Percentiles rank a stretch among this genome's conserved stretches.
Conservation (phyloP, 148 eudicot genomes). For the Gaultheria prostrata region DNA sequence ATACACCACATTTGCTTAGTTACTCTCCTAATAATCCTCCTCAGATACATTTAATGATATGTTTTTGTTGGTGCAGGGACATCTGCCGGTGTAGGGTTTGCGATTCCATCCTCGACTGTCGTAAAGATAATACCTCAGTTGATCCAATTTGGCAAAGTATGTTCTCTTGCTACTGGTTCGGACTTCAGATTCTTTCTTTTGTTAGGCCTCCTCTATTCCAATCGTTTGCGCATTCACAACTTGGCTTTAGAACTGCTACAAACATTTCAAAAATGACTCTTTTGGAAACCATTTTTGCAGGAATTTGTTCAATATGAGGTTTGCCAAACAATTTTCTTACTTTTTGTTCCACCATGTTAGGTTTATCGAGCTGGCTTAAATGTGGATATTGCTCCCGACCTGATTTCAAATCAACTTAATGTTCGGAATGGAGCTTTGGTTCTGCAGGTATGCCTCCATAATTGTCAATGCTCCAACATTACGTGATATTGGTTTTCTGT, state of each 20-base stretch:
- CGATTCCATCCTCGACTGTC: slow-evolving; percentile 91
- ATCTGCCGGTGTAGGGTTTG: slow-evolving; percentile 96
- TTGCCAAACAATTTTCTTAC: background rate
- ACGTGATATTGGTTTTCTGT: background rate
- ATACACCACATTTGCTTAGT: background rate
- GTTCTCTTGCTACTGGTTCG: slow-evolving; percentile 17
- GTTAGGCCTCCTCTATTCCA: background rate
- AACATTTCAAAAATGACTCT: background rate
- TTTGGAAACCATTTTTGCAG: background rate
- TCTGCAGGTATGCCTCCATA: slow-evolving; percentile 47
- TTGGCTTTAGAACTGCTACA: slow-evolving; percentile 2
- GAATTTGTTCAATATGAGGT: slow-evolving; percentile 6
- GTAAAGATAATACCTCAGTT: slow-evolving; percentile 76
- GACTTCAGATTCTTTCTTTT: background rate
- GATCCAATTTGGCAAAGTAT: slow-evolving; percentile 80
- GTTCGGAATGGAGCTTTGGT: slow-evolving; percentile 94
- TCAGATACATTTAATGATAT: background rate
- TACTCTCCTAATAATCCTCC: background rate
- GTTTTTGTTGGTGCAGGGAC: slow-evolving; percentile 54
- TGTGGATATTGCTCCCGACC: slow-evolving; percentile 82
- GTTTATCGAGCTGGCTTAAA: slow-evolving; percentile 82
- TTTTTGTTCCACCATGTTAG: slow-evolving; percentile 30
- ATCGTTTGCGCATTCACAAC: background rate
- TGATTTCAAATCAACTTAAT: slow-evolving; percentile 85
- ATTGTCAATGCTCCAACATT: background rate